These are phyloP conservation scores for Coemansia nantahalensis DNA, from an alignment of 192 early-diverging fungal species.

Conservation along the genomic window DNA sequence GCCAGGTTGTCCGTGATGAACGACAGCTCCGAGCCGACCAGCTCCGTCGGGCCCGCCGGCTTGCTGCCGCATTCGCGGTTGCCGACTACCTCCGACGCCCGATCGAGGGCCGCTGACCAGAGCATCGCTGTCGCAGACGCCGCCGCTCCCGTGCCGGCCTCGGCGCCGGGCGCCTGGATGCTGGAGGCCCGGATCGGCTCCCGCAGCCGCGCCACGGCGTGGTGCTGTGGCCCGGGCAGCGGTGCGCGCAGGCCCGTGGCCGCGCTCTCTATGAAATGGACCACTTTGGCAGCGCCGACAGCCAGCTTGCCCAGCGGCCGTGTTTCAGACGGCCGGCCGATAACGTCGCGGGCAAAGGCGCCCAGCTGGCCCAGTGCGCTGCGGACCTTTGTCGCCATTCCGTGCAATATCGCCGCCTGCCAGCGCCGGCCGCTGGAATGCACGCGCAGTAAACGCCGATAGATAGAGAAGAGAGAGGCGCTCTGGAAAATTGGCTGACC, in stretches of 20 bases:
- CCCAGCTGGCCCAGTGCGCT: constrained; percentile 38
- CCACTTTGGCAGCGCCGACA: constrained; percentile 37
- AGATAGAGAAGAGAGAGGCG: too few species aligned
- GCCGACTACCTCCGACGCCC: constrained; percentile 28
- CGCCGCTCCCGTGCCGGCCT: background rate
- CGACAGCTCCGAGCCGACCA: constrained; percentile 82
- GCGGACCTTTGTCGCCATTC: constrained; percentile 37
- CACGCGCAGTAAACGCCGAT: too few species aligned
- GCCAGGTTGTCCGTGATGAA: constrained; percentile 85
- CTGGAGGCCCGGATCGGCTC: constrained; percentile 26
- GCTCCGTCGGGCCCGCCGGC: constrained; percentile 46
- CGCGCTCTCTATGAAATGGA: constrained; percentile 38
- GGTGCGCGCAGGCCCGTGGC: constrained; percentile 36
- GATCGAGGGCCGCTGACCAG: constrained; percentile 26
- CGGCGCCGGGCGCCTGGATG: constrained; percentile 6
- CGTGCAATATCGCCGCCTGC: too few species aligned
- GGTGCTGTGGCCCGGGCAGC: constrained; percentile 24
- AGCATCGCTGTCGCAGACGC: background rate
- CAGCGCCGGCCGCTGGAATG: too few species aligned
- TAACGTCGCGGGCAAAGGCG: constrained; percentile 22
- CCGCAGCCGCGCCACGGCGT: constrained; percentile 19
- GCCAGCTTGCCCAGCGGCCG: constrained; percentile 43
- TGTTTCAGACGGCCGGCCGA: constrained; percentile 25
- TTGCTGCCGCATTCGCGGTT: background rate
- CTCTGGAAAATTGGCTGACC: too few species aligned